Evolutionary conservation across 805 yeast species (phyloP), one percentile per base, ranked within the genome.

Genomic region (Wickerhamiella azymoides): DNA sequence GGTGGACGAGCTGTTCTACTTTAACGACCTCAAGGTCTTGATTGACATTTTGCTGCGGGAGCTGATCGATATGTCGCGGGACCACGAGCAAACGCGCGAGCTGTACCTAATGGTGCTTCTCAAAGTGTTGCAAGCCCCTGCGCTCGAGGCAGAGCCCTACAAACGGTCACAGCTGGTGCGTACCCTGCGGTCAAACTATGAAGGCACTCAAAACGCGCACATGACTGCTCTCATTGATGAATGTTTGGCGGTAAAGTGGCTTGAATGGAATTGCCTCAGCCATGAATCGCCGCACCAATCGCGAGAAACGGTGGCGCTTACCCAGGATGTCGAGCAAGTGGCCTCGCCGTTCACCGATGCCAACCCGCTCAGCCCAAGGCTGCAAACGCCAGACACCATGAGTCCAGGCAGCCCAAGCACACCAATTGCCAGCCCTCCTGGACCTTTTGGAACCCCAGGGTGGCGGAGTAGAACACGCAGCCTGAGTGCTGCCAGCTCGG

Each of bases 31-130:
- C 48, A 79, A 80, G 54, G 93, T 88, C 6, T 71, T 88, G 47
- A 77, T 82, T 11, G 95, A 85, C 56, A 86, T 88, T 9, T 68
- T 88, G 44, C 69, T 88, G 1, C 66, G 97, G 45, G 95, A 88
- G 57, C 66, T 89, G 45, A 73, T 73, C 52, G 78, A 88, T 55
- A 61, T 84, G 36, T 74, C 86, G 18, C 16, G 32, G 21, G 74
- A 73, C 17, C 74, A 75, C 33, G 80, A 72, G 47, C 63, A 71
- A 9, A 62, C 78, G 36, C 74, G 83, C 46, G 79, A 79, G 56
- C 76, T 85, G 10, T 85, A 80, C 55, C 62, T 88, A 36, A 69
- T 92, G 47, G 85, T 86, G 2, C 54, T 89, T 26, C 70, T 76
- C 51, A 94, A 93, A 1, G 62, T 88, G 55, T 61, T 88, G 27